Evolutionary conservation across 495 filamentous ascomycete species (phyloP), one percentile per base, ranked within the genome.

Genomic region (Penicillium salamii): DNA sequence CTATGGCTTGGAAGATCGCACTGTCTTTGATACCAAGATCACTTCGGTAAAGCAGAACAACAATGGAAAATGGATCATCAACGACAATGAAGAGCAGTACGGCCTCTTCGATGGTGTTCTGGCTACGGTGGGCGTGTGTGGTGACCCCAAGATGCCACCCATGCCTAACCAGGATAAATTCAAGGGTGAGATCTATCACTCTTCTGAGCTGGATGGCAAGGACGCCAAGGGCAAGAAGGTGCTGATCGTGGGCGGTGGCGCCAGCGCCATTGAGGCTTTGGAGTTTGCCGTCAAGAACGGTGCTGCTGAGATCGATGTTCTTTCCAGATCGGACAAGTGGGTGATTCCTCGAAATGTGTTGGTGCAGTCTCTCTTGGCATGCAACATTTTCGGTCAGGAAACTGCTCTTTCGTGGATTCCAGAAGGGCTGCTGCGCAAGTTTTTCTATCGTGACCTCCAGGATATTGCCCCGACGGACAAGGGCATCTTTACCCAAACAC

Each of bases 371-470:
- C 72, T 93, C 17, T 75, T 95, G 9, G 76, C 86, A 1, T 65
- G 88, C 50, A 95, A 95, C 59, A 78, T 92, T 47, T 86, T 90
- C 52, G 88, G 90, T 5, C 78, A 84, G 53, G 87, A 93, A 68
- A 90, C 85, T 0, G 61, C 75, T 1, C 62, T 91, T 39, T 87
- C 85, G 20, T 89, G 79, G 77, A 88, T 95, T 45, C 89, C 89
- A 0, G 89, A 93, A 61, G 70, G 76, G 32, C 65, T 92, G 3
- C 78, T 92, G 8, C 81, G 80, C 50, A 83, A 83, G 53, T 81
- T 91, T 70, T 93, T 95, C 71, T 93, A 93, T 67, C 84, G 90
- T 12, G 88, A 92, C 49, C 76, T 92, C n/a, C 69, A 84, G 52
- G 86, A 90, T 50, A 71, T 92, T n/a, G 78, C 86, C 0, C 89